Percentiles rank a stretch among this genome's conserved stretches.
Evolutionary conservation across 805 yeast species (phyloP).

Genomic region (Ascoidea rubescens): DNA sequence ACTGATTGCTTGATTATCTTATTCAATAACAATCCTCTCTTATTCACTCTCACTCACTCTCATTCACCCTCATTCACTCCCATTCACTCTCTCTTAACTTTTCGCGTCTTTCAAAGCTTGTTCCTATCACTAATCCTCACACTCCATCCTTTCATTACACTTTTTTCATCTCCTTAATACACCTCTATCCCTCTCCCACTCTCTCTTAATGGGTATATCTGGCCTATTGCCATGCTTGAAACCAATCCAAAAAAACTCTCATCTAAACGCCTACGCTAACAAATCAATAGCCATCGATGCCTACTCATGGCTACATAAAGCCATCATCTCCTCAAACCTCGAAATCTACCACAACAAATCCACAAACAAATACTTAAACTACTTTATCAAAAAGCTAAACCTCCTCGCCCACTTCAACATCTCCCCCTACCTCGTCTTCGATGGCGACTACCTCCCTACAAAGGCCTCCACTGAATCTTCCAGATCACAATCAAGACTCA

Average conservation of each 20-base stretch:
- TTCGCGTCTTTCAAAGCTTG: no score
- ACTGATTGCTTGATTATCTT: no score
- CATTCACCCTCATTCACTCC: no score
- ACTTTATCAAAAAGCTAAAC: conserved; percentile 49
- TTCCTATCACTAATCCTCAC: no score
- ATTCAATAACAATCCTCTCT: no score
- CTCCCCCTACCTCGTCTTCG: conserved; percentile 81
- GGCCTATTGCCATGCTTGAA: conserved; percentile 74
- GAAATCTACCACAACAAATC: conserved; percentile 63
- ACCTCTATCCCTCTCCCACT: no score
- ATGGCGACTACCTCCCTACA: conserved; percentile 77
- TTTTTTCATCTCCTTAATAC: no score
- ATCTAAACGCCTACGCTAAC: conserved; percentile 52
- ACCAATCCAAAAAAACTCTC: conserved; percentile 48
- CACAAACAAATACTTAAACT: conserved; percentile 59
- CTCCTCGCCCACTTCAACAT: conserved; percentile 59
- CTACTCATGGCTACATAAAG: conserved; percentile 91
- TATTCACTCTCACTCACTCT: no score
- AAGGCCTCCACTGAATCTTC: conserved; percentile 62
- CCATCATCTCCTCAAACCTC: conserved; percentile 68
- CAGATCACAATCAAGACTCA: conserved; percentile 41
- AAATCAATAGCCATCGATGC: conserved; percentile 85
- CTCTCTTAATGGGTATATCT: conserved; percentile 75
- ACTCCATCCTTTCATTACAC: no score
- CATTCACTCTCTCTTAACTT: no score